Percentiles rank a stretch among this genome's conserved stretches.
Conservation (phyloP, 1,284 basidiomycete species). For the Stereum hirsutum region DNA sequence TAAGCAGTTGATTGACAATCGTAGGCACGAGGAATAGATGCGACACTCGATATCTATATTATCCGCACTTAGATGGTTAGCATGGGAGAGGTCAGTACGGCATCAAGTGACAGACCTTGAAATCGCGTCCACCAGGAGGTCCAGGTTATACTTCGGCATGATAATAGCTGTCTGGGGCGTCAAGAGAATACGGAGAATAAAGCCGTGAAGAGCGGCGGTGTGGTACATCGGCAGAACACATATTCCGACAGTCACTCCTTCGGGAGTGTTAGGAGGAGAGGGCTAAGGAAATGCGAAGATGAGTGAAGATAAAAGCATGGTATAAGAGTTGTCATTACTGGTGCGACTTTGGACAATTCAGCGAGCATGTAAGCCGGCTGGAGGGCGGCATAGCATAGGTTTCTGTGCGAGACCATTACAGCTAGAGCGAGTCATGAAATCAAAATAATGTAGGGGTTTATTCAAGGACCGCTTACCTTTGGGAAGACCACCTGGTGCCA, state of each 20-base stretch:
- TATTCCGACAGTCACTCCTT: slow-evolving; percentile 36
- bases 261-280: slow-evolving; percentile 26
- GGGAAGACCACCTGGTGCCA: slow-evolving; percentile 60
- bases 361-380: slow-evolving; percentile 29
- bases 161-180: slow-evolving; percentile 39
- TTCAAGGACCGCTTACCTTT: slow-evolving; percentile 42
- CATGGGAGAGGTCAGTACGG: too few species aligned
- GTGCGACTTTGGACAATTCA: slow-evolving; percentile 20
- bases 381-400: slow-evolving; percentile 40
- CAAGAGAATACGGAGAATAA: slow-evolving; percentile 39
- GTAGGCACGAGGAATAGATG: slow-evolving; percentile 44
- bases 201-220: slow-evolving; percentile 49
- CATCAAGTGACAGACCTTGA: slow-evolving; percentile 37
- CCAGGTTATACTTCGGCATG: slow-evolving; percentile 50
- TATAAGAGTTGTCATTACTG: too few species aligned
- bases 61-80: too few species aligned
- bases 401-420: slow-evolving; percentile 71
- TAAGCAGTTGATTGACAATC: slow-evolving; percentile 53
- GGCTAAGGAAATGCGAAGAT: too few species aligned
- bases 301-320: too few species aligned
- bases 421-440: slow-evolving; percentile 31
- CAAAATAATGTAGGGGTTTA: too few species aligned
- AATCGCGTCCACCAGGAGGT: slow-evolving; percentile 31
- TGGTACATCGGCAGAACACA: slow-evolving; percentile 65
- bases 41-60: neutral